Percentiles rank a stretch among this genome's conserved stretches.
Conservation (phyloP, 106 monocot species). For the Dendrobium huoshanense region DNA sequence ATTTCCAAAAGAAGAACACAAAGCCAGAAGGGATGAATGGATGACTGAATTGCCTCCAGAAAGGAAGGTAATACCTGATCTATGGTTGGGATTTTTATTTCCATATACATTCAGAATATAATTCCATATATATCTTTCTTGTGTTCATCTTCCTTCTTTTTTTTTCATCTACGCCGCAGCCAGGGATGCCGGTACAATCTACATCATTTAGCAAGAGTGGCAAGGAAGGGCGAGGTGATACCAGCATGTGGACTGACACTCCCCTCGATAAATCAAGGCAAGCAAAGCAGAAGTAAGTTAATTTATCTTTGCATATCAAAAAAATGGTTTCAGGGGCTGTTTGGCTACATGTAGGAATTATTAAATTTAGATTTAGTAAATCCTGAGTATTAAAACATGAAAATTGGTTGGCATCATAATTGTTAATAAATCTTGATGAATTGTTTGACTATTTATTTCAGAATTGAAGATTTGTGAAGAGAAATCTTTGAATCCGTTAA, state of each 20-base stretch:
- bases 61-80: slow-evolving; percentile 57
- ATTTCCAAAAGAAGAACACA: slow-evolving; percentile 40
- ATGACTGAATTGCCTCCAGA: slow-evolving; percentile 96
- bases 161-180: slow-evolving; percentile 37
- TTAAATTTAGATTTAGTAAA: too few relatives aligned
- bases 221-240: slow-evolving; percentile 93
- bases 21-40: slow-evolving; percentile 80
- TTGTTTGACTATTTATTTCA: too few relatives aligned
- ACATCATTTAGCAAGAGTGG: slow-evolving; percentile 66
- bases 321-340: not conserved
- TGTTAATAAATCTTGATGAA: too few relatives aligned
- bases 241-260: slow-evolving; percentile 76
- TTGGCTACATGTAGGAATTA: too few relatives aligned
- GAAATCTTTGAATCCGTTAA: too few relatives aligned
- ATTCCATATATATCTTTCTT: not conserved
- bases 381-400: too few relatives aligned
- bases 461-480: too few relatives aligned
- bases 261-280: slow-evolving; percentile 76
- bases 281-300: slow-evolving; percentile 71
- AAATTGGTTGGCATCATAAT: too few relatives aligned
- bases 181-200: slow-evolving; percentile 73
- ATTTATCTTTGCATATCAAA: not conserved
- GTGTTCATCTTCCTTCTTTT: not conserved
- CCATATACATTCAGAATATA: not conserved
- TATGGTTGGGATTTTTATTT: not conserved